These are phyloP conservation scores for Anthracocystis setariae DNA, from an alignment of 1,284 basidiomycete genomes.

Conservation along the genomic window DNA sequence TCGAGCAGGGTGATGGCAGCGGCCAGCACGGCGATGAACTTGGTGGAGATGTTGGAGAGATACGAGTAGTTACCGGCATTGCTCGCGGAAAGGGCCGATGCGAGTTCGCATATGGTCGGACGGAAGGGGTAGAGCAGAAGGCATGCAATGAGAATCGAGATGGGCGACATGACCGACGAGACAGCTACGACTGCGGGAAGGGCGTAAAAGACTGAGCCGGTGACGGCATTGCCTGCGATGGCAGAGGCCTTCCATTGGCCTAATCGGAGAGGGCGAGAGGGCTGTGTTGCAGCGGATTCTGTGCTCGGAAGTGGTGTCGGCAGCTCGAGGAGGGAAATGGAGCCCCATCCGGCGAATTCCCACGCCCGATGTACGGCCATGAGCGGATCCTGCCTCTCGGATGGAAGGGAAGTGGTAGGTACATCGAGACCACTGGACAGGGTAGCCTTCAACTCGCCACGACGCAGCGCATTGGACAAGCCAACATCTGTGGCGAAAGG, in stretches of 20 bases:
- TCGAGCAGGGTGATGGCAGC: constrained; percentile 54
- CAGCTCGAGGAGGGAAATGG: constrained; percentile 56
- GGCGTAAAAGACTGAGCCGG: constrained; percentile 57
- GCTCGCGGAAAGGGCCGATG: constrained; percentile 40
- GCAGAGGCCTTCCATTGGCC: constrained; percentile 53
- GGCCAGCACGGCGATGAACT: constrained; percentile 45
- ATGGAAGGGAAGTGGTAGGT: constrained; percentile 23
- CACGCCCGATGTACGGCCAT: constrained; percentile 47
- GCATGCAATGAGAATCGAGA: constrained; percentile 53
- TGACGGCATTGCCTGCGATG: constrained; percentile 57
- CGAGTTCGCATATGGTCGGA: constrained; percentile 53
- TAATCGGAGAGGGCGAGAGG: constrained; percentile 16
- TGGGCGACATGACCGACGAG: constrained; percentile 48
- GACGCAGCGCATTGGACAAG: constrained; percentile 30
- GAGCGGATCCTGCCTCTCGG: constrained; percentile 40
- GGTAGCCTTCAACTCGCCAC: constrained; percentile 30
- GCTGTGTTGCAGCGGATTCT: neutral
- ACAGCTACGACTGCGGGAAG: constrained; percentile 54
- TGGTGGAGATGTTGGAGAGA: constrained; percentile 46
- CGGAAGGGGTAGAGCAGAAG: constrained; percentile 54
- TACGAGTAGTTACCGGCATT: constrained; percentile 55
- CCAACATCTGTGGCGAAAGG: constrained; percentile 12
- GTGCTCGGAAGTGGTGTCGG: constrained; percentile 1
- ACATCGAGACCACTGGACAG: neutral
- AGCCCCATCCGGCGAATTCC: constrained; percentile 61